phyloP scores from a whole-genome alignment of 306 rosid genomes.

The Hylodesmum podocarpum region DNA sequence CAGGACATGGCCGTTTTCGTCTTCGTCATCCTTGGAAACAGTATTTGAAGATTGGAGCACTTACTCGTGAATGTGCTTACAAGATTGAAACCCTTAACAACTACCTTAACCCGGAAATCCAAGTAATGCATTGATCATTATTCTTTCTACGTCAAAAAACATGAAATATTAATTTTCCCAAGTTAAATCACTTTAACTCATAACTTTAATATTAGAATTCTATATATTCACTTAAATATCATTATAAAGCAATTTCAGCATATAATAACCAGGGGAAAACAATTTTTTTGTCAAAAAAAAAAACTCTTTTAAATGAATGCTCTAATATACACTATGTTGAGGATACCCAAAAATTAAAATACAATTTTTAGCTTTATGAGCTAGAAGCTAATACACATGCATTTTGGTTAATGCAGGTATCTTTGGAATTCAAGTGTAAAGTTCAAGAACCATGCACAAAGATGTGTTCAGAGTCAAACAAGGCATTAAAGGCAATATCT shows the following conservation, averaged over 20 bases:
- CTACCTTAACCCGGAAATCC: conserved; percentile 48
- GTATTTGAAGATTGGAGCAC: conserved; percentile 75
- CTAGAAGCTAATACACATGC: neutral
- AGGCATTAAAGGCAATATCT: conserved; percentile 59
- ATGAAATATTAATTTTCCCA: neutral
- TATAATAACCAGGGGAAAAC: neutral
- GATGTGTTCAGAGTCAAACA: conserved; percentile 63
- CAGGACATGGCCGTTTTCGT: conserved; percentile 74
- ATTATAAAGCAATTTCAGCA: neutral
- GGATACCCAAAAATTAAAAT: neutral
- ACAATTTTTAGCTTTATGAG: neutral
- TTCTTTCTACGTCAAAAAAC: neutral
- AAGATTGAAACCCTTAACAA: conserved; percentile 68
- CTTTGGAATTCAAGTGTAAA: conserved; percentile 46
- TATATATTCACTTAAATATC: neutral
- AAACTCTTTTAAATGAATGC: neutral
- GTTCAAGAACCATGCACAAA: conserved; percentile 58
- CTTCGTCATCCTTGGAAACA: conserved; percentile 90
- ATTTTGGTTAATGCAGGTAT: conserved; percentile 37
- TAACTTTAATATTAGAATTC: neutral
- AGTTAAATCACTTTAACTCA: neutral
- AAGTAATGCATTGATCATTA: conserved; percentile 43
- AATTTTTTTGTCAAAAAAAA: neutral
- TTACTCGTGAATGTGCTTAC: conserved; percentile 72
- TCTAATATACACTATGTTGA: neutral